Conservation (phyloP, 352 stramenopile genomes). For the Saprolegnia diclina region DNA sequence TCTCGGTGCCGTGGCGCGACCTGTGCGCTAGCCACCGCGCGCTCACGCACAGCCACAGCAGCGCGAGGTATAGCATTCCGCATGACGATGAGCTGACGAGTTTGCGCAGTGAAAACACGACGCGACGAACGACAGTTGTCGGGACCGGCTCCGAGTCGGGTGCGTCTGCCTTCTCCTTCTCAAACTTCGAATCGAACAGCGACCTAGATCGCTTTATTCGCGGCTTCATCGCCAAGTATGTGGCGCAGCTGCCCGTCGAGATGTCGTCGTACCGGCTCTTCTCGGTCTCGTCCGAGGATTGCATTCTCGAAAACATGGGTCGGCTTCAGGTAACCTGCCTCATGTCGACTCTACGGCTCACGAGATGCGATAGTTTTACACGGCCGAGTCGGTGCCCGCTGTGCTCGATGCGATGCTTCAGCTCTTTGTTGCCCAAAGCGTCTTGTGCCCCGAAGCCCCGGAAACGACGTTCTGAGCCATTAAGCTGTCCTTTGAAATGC, state of each 20-base stretch:
- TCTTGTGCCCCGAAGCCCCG: slow-evolving; percentile 2
- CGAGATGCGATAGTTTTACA: neutral
- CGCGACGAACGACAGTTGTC: no score
- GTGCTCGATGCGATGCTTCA: slow-evolving; percentile 15
- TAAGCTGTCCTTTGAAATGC: neutral
- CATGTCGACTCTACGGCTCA: neutral
- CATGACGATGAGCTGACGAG: neutral
- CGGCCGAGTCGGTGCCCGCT: neutral
- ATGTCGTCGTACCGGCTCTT: slow-evolving; percentile 14
- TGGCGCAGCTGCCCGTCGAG: slow-evolving; percentile 1
- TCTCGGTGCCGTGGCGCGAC: slow-evolving; percentile 20
- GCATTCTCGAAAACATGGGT: slow-evolving; percentile 14
- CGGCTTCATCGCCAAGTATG: slow-evolving; percentile 7
- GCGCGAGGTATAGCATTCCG: neutral
- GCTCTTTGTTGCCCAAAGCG: slow-evolving; percentile 20
- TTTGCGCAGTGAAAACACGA: neutral
- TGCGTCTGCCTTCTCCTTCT: neutral
- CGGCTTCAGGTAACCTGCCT: neutral
- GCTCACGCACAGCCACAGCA: neutral
- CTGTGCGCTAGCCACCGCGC: neutral
- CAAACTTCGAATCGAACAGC: neutral
- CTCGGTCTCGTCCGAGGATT: slow-evolving; percentile 11
- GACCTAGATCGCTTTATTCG: slow-evolving; percentile 22
- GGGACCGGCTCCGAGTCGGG: neutral
- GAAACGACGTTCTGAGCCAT: slow-evolving; percentile 24